These are phyloP conservation scores for Rutstroemia sp. DNA, from an alignment of 2,329 filamentous ascomycete species.

Conservation along the genomic window DNA sequence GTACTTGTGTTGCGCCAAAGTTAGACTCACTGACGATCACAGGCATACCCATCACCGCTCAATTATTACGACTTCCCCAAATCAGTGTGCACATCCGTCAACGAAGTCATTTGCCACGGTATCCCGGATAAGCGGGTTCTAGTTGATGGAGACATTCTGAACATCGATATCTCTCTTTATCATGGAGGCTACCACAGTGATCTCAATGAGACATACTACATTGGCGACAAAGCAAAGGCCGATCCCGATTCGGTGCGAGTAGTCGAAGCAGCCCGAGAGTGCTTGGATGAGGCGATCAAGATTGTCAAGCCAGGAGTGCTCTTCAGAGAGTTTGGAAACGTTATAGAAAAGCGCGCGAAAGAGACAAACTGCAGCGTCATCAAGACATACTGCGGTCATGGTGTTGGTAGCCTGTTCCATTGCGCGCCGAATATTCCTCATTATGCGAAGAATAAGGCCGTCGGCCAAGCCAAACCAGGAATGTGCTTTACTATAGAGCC, in stretches of 20 bases:
- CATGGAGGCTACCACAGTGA: slow-evolving; percentile 94
- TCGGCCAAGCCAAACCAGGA: slow-evolving; percentile 86
- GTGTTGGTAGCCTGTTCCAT: slow-evolving; percentile 91
- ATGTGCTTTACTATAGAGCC: slow-evolving; percentile 99
- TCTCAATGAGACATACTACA: slow-evolving; percentile 97
- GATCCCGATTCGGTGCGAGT: slow-evolving; percentile 85
- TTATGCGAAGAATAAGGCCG: slow-evolving; percentile 97
- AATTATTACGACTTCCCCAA: slow-evolving; percentile 98
- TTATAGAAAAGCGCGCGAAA: slow-evolving; percentile 94
- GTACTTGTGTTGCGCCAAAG: slow-evolving; percentile 29
- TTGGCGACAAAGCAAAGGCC: slow-evolving; percentile 77
- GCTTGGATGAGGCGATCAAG: slow-evolving; percentile 82
- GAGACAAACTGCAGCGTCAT: slow-evolving; percentile 79
- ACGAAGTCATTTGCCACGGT: slow-evolving; percentile 98
- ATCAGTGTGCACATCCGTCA: slow-evolving; percentile 91
- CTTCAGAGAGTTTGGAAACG: slow-evolving; percentile 87
- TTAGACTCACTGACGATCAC: slow-evolving; percentile 15
- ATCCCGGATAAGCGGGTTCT: slow-evolving; percentile 88
- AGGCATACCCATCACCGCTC: slow-evolving; percentile 91
- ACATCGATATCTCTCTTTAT: slow-evolving; percentile 92
- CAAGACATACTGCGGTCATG: slow-evolving; percentile 92
- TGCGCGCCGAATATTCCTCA: slow-evolving; percentile 90
- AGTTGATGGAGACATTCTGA: slow-evolving; percentile 89
- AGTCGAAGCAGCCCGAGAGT: slow-evolving; percentile 83
- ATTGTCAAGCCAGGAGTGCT: slow-evolving; percentile 88